Evolutionary conservation across 2,329 filamentous ascomycete genomes (phyloP), one percentile per base, ranked within the genome.

Genomic region (Cadophora luteo-olivacea): DNA sequence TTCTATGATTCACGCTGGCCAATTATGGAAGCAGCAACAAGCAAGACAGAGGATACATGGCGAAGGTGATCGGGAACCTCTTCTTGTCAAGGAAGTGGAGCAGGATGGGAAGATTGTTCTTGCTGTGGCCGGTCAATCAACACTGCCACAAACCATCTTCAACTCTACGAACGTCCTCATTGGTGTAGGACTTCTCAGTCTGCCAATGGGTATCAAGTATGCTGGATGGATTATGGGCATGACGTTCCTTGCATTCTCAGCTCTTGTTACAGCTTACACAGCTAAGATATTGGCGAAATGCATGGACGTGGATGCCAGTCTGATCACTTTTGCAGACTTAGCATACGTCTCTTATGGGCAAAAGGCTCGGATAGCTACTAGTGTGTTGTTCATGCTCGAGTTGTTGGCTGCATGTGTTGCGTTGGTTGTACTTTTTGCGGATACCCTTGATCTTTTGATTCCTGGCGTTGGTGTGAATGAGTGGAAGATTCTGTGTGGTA

Each of bases 321-420:
- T 97, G 72, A 94, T 97, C 75, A 97, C 95, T 2, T 98, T 97
- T 79, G 96, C 94, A 41, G 95, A 98, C 77, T 84, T 98, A 60
- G 96, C 95, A 1, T 97, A 91, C 76, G 91, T 97, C 73, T 94
- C 93, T 24, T 97, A 97, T 79, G 95, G 95, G 9, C 87, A 89
- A 19, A 90, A 87, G 68, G 95, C 94, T 45, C 90, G 95, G 45
- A 83, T 97, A 41, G 86, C 91, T 36, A 95, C 93, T 8, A 97
- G 93, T 70, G 83, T 97, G 0, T 84, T 98, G 19, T 98, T 98
- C 81, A 94, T 90, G 12, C 79, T 98, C 54, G 95, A 98, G 79
- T 85, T 98, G 32, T 80, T 97, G 38, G 94, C 92, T 8, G 92
- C 94, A 25, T 97, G 93, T 77, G 94, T 98, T 36, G 95, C 95